Percentiles rank a stretch among this genome's conserved stretches.
These are phyloP conservation scores for Polytrichum formosum DNA, from an alignment of 225 moss, liverwort and hornwort genomes.

Conservation along the genomic window DNA sequence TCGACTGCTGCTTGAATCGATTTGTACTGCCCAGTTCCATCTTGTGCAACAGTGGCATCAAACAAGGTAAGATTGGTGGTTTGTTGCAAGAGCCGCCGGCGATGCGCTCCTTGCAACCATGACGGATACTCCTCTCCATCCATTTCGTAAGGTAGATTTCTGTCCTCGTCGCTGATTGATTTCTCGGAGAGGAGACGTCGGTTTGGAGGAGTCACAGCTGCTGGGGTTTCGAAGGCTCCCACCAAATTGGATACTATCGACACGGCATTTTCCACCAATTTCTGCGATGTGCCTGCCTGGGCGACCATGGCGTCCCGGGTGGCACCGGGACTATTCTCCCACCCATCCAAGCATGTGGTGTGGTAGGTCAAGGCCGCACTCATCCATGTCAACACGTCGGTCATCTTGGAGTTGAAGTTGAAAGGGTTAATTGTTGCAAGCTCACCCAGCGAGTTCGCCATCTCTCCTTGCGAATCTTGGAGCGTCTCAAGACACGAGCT, in stretches of 20 bases:
- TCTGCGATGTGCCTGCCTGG: background rate
- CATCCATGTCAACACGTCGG: conserved; percentile 9
- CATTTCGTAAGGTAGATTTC: background rate
- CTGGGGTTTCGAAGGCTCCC: background rate
- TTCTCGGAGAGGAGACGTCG: conserved; percentile 4
- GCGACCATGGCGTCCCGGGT: conserved; percentile 4
- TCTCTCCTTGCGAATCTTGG: conserved; percentile 10
- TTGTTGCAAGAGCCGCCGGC: conserved; percentile 14
- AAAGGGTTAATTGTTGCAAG: background rate
- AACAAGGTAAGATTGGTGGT: conserved; percentile 3
- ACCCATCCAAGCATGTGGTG: conserved; percentile 12
- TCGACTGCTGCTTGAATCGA: conserved; percentile 48
- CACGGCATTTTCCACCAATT: conserved; percentile 13
- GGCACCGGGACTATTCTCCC: conserved; percentile 8
- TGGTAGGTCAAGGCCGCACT: conserved; percentile 19
- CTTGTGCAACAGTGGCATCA: conserved; percentile 40
- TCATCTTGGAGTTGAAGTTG: conserved; percentile 4
- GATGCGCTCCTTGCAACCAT: conserved; percentile 10
- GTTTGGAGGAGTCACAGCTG: background rate
- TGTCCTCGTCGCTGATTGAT: background rate
- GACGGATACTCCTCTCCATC: conserved; percentile 4
- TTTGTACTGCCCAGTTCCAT: conserved; percentile 25
- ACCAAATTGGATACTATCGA: conserved; percentile 9
- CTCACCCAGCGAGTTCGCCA: conserved; percentile 4
- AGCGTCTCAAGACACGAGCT: conserved; percentile 14